phyloP scores from a whole-genome alignment of 306 rosid species.

The Trifolium pratense region DNA sequence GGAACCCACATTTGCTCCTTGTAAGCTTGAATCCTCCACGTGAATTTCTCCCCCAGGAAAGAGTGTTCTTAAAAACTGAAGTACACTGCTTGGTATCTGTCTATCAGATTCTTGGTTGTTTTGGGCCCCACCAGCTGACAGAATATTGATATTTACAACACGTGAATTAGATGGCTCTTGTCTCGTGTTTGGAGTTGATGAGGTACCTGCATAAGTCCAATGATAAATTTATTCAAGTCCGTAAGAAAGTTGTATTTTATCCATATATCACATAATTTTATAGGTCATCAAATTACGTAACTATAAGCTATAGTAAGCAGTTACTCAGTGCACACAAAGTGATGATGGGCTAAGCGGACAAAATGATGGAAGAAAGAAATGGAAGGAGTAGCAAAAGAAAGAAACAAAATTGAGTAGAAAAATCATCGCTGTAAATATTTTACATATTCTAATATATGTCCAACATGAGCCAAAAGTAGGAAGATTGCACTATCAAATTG shows the following conservation, averaged over 20 bases:
- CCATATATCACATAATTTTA: conserved; percentile 21
- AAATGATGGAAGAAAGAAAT: conserved; percentile 8
- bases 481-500: conserved; percentile 17
- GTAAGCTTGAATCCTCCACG: conserved; percentile 70
- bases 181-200: conserved; percentile 51
- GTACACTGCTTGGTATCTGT: conserved; percentile 65
- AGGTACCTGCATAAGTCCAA: conserved; percentile 57
- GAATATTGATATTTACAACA: conserved; percentile 64
- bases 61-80: conserved; percentile 67
- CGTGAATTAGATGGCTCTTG: conserved; percentile 60
- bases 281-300: not conserved
- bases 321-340: conserved; percentile 23
- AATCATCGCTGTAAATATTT: conserved; percentile 16
- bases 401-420: too few relatives aligned
- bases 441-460: not conserved
- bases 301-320: conserved; percentile 15
- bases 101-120: conserved; percentile 73
- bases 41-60: conserved; percentile 93
- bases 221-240: conserved; percentile 15
- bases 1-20: conserved; percentile 55
- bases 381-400: not conserved
- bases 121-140: conserved; percentile 75
- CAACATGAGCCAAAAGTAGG: conserved; percentile 32
- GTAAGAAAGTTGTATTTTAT: conserved; percentile 9
- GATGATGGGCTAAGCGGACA: not conserved